Evolutionary conservation across 1,139 yeast genomes (phyloP), one percentile per base, ranked within the genome.

Genomic region (Protomyces macrosporus): DNA sequence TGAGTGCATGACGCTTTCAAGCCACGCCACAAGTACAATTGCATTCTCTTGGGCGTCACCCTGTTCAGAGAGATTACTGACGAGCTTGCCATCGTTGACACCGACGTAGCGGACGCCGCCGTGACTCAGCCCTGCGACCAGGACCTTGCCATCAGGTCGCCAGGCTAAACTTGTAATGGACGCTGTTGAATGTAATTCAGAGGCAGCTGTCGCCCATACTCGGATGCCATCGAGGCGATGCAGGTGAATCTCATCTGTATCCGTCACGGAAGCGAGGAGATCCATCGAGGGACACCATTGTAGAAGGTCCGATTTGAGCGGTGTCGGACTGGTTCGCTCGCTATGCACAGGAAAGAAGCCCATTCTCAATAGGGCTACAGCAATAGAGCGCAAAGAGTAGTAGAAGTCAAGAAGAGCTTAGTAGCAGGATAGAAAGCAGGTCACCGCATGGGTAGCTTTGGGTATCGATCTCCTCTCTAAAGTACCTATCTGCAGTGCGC

Each of bases 281-380:
- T 68, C 70, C 70, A 68, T 68, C 9, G 65, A 55, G 6, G 70
- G 70, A 65, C 70, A 68, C 70, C 70, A 68, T 9, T 65, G 54
- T 37, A 67, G 52, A 54, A 68, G 45, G 10, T 16, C 57, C 14
- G 57, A 33, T 36, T 45, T 58, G 39, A 58, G 34, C 10, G 67
- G 65, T n/a, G 56, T 53, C 39, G 65, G 64, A 55, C 66, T 53
- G 35, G 62, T 56, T 57, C 65, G 66, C 54, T 68, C 68, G 42
- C 55, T 50, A 6, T 67, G 59, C 12, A 55, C 52, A 12, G 50
- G 37, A 57, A 67, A 67, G 67, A 14, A 36, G 12, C 39, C 39
- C 23, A 23, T 23, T 1, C 23, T 23, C 23, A 23, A 23, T 2
- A 23, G 23, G 23, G 23, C 23, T 1, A 23, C 2, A 2, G 23